Percentiles rank a stretch among this genome's conserved stretches.
Evolutionary conservation across 1,284 basidiomycete species (phyloP).

Genomic region (Trametes hirsuta): DNA sequence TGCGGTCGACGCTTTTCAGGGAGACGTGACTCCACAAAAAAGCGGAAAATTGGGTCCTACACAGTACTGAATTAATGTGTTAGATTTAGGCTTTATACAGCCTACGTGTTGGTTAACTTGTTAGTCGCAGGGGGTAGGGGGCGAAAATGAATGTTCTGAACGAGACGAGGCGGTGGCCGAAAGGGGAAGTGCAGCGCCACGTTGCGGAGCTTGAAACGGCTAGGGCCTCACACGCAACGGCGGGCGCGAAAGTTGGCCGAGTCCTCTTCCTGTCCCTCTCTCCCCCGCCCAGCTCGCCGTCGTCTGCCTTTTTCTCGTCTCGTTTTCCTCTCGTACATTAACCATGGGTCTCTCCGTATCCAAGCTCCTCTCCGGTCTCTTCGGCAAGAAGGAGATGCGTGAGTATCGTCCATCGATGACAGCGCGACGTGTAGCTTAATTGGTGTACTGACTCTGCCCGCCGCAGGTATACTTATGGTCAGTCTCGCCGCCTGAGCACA

Average conservation of each 20-base stretch:
- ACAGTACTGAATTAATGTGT: too few relatives aligned
- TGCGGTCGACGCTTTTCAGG: not conserved
- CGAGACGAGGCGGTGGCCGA: not conserved
- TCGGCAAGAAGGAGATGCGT: conserved; percentile 99
- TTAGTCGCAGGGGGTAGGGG: too few relatives aligned
- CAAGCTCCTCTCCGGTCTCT: conserved; percentile 81
- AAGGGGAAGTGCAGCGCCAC: conserved; percentile 26
- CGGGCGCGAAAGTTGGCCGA: conserved; percentile 23
- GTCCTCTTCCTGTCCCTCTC: conserved; percentile 28
- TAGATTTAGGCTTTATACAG: too few relatives aligned
- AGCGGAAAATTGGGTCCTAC: too few relatives aligned
- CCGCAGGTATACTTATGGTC: conserved; percentile 78
- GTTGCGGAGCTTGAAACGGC: conserved; percentile 33
- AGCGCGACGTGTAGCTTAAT: conserved; percentile 28
- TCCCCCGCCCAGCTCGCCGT: conserved; percentile 21
- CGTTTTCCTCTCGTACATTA: conserved; percentile 23
- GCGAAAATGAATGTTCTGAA: too few relatives aligned
- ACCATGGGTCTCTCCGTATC: conserved; percentile 89
- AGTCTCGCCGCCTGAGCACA: conserved; percentile 25
- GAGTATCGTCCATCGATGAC: conserved; percentile 42
- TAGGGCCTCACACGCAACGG: conserved; percentile 27
- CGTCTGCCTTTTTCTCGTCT: conserved; percentile 21
- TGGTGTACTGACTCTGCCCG: conserved; percentile 26
- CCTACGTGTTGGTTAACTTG: too few relatives aligned
- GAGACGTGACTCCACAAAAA: too few relatives aligned